Base-by-base conservation (phyloP, 805 yeast species). In the Teunomyces cretensis region DNA sequence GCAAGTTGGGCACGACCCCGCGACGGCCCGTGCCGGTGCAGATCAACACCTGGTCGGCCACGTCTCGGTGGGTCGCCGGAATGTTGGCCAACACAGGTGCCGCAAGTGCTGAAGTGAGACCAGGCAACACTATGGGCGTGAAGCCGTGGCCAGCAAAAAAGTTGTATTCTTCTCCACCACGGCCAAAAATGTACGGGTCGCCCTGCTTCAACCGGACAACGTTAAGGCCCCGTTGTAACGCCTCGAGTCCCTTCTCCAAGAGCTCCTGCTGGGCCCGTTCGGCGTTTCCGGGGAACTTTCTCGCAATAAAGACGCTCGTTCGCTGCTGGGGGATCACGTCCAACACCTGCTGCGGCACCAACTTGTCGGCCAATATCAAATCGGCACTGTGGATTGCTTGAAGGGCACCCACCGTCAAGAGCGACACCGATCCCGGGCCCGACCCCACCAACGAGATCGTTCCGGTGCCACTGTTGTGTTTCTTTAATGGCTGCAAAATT, bases 251-350 rank as follows among this genome's bases (percentile, higher is more conserved):
- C 51, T 84, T 62, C n/a, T 75, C 70, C 28, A 89, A 68, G 36
- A 92, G 74, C 64, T 92, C 96, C 48, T 86, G 78, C 64, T 92
- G 98, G 0, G 98, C 98, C 39, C 78, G 78, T 57, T 90, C 97
- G 1, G 98, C 97, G 61, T 92, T 92, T 1, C 98, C 98, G 2
- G 98, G 98, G 67, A 90, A 92, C 64, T 92, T 92, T 33, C 89
- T 77, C 1, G 98, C 98, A 47, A 92, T 90, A 60, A 86, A 89
- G 3, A 85, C 71, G 37, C 83, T 84, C 1, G 95, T 87, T 24
- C 69, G 49, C 26, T 74, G 73, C 26, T 76, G 62, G 0, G 97
- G 97, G n/a, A 92, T 84, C 14, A 91, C 66, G 37, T 84, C 88
- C 30, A 92, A 68, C 1, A 92, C 95, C 54, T 84, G 85, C 54